These are phyloP conservation scores for Erodium maritimum DNA, from an alignment of 345 rosid genomes.

Conservation along the genomic window DNA sequence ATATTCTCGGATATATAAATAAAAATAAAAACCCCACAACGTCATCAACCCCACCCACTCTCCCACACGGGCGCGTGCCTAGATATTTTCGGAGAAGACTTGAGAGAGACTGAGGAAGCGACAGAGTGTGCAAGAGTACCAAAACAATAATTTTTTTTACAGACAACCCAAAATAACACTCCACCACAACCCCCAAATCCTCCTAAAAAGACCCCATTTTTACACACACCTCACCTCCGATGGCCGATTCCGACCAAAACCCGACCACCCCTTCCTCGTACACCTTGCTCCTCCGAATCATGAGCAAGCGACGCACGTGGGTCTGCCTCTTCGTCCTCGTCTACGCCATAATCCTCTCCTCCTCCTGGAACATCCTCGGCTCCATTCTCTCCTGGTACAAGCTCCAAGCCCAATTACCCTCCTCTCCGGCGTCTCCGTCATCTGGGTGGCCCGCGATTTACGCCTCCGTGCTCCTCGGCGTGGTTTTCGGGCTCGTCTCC, in stretches of 20 bases:
- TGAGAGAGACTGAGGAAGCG: no score
- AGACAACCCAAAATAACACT: no score
- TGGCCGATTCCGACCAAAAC: slow-evolving; percentile 1
- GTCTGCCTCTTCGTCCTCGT: slow-evolving; percentile 71
- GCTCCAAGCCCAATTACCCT: slow-evolving; percentile 18
- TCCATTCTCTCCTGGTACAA: slow-evolving; percentile 70
- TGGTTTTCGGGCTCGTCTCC: slow-evolving; percentile 66
- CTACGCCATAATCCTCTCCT: slow-evolving; percentile 53
- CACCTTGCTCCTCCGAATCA: slow-evolving; percentile 39
- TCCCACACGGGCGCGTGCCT: no score
- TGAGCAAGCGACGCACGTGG: slow-evolving; percentile 97
- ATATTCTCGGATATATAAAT: no score
- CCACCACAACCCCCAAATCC: not conserved
- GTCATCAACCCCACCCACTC: no score
- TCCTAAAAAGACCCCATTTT: not conserved
- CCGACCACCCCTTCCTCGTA: slow-evolving; percentile 30
- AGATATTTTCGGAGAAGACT: no score
- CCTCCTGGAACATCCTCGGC: slow-evolving; percentile 63
- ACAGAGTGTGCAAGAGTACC: no score
- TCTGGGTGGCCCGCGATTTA: slow-evolving; percentile 77
- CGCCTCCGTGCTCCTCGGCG: slow-evolving; percentile 81
- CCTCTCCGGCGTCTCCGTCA: slow-evolving; percentile 17
- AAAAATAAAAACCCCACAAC: no score
- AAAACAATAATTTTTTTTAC: no score
- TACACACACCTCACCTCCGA: not conserved